A percentile compares a stretch with the other conserved stretches of the same genome.
Evolutionary conservation across 2,329 filamentous ascomycete genomes (phyloP).

Genomic region (Trichoderma simmonsii): DNA sequence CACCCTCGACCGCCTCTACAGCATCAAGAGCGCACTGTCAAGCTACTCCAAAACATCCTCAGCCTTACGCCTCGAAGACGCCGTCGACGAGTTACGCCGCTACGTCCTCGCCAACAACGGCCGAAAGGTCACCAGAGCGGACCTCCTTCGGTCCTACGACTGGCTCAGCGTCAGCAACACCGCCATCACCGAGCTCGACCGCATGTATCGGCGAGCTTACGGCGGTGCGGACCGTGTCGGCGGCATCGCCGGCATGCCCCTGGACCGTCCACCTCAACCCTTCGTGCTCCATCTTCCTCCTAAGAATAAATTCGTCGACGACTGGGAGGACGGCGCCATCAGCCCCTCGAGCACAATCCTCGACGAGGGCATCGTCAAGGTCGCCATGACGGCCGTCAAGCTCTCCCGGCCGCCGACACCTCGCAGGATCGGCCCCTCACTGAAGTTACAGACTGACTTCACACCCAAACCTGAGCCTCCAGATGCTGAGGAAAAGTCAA

Average conservation of each 20-base stretch:
- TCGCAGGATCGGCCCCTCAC: slow-evolving; percentile 26
- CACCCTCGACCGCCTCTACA: slow-evolving; percentile 61
- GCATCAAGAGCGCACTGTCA: slow-evolving; percentile 59
- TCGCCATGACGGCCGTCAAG: slow-evolving; percentile 28
- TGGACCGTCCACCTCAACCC: neutral
- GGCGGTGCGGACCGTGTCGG: slow-evolving; percentile 46
- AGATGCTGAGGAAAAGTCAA: neutral
- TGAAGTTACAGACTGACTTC: slow-evolving; percentile 47
- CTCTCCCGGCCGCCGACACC: slow-evolving; percentile 27
- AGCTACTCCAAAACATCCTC: slow-evolving; percentile 50
- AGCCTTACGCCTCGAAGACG: slow-evolving; percentile 51
- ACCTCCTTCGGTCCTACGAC: slow-evolving; percentile 54
- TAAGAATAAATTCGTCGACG: slow-evolving; percentile 17
- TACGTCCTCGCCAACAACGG: slow-evolving; percentile 55
- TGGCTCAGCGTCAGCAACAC: slow-evolving; percentile 52
- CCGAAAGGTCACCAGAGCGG: slow-evolving; percentile 46
- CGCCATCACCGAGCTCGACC: slow-evolving; percentile 52
- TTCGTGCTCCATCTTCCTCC: neutral
- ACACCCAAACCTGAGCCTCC: slow-evolving; percentile 20
- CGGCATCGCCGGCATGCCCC: slow-evolving; percentile 43
- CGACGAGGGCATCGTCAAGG: slow-evolving; percentile 23
- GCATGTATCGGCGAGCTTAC: slow-evolving; percentile 56
- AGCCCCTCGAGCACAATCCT: slow-evolving; percentile 16
- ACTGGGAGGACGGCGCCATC: slow-evolving; percentile 24
- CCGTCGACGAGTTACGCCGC: slow-evolving; percentile 61